These are phyloP conservation scores for Aspergillus bombycis DNA, from an alignment of 2,329 filamentous ascomycete species.

Conservation along the genomic window DNA sequence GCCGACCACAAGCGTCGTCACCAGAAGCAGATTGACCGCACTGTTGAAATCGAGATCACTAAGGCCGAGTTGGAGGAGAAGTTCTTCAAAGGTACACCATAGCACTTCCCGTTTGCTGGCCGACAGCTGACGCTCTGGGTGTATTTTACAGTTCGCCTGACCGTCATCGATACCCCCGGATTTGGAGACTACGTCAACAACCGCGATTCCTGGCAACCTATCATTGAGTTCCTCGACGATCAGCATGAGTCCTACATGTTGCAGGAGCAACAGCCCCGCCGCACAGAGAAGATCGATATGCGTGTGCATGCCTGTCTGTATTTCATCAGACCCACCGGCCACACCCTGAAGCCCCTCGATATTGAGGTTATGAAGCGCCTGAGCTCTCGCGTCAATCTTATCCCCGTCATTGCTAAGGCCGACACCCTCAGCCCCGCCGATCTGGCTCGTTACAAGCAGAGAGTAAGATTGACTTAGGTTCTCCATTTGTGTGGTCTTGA, in stretches of 20 bases:
- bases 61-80: constrained; percentile 99
- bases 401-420: constrained; percentile 97
- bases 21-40: constrained; percentile 99
- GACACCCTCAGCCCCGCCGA: constrained; percentile 94
- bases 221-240: constrained; percentile 99
- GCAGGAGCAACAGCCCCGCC: constrained; percentile 98
- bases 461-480: constrained; percentile 60
- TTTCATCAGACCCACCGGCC: constrained; percentile 98
- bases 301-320: constrained; percentile 98
- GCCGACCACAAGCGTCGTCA: constrained; percentile 99
- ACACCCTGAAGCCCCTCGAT: constrained; percentile 97
- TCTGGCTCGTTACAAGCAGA: constrained; percentile 90
- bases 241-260: constrained; percentile 99
- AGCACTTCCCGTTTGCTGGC: neutral
- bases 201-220: constrained; percentile 99
- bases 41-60: constrained; percentile 99
- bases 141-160: constrained; percentile 76
- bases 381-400: constrained; percentile 96
- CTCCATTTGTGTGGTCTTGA: neutral
- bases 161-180: constrained; percentile 97
- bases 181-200: constrained; percentile 99
- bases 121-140: constrained; percentile 20
- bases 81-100: constrained; percentile 94
- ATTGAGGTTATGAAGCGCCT: constrained; percentile 99
- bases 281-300: constrained; percentile 98